These are phyloP conservation scores for Nitzschia inconspicua DNA, from an alignment of 108 stramenopile species.

Conservation along the genomic window DNA sequence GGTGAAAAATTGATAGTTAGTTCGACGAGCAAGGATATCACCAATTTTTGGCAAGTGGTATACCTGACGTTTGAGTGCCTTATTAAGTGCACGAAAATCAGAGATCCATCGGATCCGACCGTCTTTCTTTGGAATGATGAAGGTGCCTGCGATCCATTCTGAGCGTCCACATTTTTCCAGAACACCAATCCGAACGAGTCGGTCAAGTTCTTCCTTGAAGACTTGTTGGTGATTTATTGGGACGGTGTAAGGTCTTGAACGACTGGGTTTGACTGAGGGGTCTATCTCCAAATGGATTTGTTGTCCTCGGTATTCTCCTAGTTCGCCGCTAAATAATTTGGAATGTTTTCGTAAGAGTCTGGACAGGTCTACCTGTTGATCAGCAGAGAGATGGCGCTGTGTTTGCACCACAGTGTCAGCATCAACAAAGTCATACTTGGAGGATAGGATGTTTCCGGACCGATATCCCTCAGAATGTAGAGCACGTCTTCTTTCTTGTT, in stretches of 20 bases:
- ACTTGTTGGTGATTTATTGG: constrained; percentile 9
- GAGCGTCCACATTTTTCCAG: constrained; percentile 1
- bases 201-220: constrained; percentile 33
- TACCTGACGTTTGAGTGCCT: too few relatives aligned
- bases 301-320: constrained; percentile 22
- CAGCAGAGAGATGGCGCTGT: too few relatives aligned
- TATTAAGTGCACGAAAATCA: too few relatives aligned
- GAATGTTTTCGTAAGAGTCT: too few relatives aligned
- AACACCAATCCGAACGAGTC: constrained; percentile 19
- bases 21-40: constrained; percentile 5
- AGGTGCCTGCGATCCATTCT: too few relatives aligned
- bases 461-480: too few relatives aligned
- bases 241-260: constrained; percentile 23
- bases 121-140: constrained; percentile 39
- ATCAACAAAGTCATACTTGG: too few relatives aligned
- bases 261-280: constrained; percentile 17
- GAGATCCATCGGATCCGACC: too few relatives aligned
- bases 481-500: too few relatives aligned
- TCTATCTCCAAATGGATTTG: constrained; percentile 26
- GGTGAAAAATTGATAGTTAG: constrained; percentile 7
- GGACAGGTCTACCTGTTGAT: too few relatives aligned
- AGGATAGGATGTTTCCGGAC: too few relatives aligned
- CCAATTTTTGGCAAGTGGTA: constrained; percentile 10
- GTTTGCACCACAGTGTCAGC: too few relatives aligned
- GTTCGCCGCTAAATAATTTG: constrained; percentile 29